These are phyloP conservation scores for Solanum dulcamara DNA, from an alignment of 257 asterid genomes.

Conservation along the genomic window DNA sequence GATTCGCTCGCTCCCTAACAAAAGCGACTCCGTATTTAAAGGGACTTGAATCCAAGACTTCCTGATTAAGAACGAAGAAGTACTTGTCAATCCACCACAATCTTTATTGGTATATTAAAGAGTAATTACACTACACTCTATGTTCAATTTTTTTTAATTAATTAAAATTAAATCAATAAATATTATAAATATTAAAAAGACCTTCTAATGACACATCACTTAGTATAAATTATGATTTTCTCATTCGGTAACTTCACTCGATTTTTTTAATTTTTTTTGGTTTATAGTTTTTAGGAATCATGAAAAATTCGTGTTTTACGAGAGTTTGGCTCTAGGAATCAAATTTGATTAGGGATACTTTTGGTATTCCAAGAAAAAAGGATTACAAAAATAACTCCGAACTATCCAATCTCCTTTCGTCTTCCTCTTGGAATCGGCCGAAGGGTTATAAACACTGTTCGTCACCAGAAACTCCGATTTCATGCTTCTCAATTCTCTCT, in stretches of 20 bases:
- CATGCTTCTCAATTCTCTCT: slow-evolving; percentile 4
- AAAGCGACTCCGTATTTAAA: no score
- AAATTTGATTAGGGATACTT: neutral
- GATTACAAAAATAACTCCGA: neutral
- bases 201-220: neutral
- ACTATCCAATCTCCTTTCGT: neutral
- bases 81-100: no score
- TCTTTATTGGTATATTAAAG: no score
- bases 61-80: no score
- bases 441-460: neutral
- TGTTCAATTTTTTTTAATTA: no score
- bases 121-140: neutral
- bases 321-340: neutral
- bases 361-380: neutral
- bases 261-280: neutral
- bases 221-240: neutral
- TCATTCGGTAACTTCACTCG: no score
- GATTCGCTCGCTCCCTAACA: no score
- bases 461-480: neutral
- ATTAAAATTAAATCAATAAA: no score
- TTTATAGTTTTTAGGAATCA: no score
- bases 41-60: no score
- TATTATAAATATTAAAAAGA: neutral
- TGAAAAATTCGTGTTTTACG: no score
- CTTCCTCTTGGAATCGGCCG: neutral